A percentile compares a stretch with the other conserved stretches of the same genome.
Evolutionary conservation across 768 basidiomycete species (phyloP).

Genomic region (Lactarius sp.): DNA sequence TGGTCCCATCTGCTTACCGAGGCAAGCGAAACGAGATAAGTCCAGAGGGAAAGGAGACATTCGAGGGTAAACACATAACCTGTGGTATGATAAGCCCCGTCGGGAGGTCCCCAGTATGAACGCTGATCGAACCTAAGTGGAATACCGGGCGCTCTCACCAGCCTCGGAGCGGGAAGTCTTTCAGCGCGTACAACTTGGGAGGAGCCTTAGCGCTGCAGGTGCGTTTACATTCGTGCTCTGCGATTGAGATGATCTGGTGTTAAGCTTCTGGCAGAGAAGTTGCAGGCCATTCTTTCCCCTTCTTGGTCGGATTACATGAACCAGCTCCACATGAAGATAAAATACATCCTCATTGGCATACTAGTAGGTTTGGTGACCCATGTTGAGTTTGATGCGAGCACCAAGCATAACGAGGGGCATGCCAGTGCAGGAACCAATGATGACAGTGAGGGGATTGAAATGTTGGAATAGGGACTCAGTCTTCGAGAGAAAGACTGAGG

Average conservation of each 20-base stretch:
- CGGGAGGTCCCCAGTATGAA: not conserved
- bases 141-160: conserved; percentile 54
- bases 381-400: conserved; percentile 52
- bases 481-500: no score
- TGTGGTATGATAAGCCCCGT: conserved; percentile 44
- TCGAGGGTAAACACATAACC: conserved; percentile 54
- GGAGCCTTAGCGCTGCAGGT: conserved; percentile 71
- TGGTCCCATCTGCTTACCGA: conserved; percentile 42
- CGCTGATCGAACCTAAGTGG: conserved; percentile 37
- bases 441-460: no score
- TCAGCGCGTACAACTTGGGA: conserved; percentile 77
- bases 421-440: conserved; percentile 32
- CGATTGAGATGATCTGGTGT: not conserved
- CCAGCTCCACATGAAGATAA: conserved; percentile 42
- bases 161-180: conserved; percentile 73
- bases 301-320: conserved; percentile 65
- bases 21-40: conserved; percentile 49
- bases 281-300: conserved; percentile 68
- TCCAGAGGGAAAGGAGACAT: conserved; percentile 44
- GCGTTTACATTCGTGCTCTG: conserved; percentile 16
- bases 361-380: conserved; percentile 48
- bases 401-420: no score
- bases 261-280: conserved; percentile 49
- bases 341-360: conserved; percentile 46
- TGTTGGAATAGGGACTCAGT: no score